Base-by-base conservation (phyloP, 805 yeast genomes). In the Komagataella ulmi region DNA sequence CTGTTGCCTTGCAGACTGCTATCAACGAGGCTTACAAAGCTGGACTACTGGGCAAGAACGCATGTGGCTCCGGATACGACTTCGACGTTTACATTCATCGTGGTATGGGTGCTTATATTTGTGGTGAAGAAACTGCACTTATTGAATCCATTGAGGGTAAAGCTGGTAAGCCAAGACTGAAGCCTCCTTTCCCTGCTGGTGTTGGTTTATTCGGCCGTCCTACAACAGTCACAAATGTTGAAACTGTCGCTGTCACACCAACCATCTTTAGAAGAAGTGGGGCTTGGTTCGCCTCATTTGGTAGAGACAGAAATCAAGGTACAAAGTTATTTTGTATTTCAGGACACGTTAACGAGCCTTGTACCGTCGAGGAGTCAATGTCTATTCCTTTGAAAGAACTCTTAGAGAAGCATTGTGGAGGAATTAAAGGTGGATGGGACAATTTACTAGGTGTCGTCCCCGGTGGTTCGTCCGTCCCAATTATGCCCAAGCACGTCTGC, bases 181-280 rank as follows among this genome's bases (percentile, higher is more conserved):
- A 88, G 80, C 96, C 96, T 44, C 96, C 96, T 57, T 88, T 88
- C 79, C 96, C 96, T 43, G 96, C 95, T 43, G 96, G 95, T 62
- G 91, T 87, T 54, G 96, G 96, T 61, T 73, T 88, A 52, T 88
- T 85, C 59, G 96, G 96, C 62, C 79, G 96, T 67, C 96, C 96
- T 57, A 80, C 90, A 36, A 88, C 96, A 47, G 96, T 88, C 54
- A 84, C 95, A 56, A 88, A 88, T 64, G 96, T 88, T 54, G 96
- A 88, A 71, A 87, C 95, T 17, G 93, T 88, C 53, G 81, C 95
- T 6, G 96, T 88, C 49, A 85, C 95, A 8, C 95, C 96, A 55
- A 85, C 95, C 36, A 88, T 88, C 63, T 75, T 85, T 68, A 81
- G 96, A 70, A 79, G 95, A 67, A 95, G 96, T 55, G 88, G 89